These are phyloP conservation scores for Cytospora paraplurivora DNA, from an alignment of 2,329 filamentous ascomycete genomes.

Conservation along the genomic window DNA sequence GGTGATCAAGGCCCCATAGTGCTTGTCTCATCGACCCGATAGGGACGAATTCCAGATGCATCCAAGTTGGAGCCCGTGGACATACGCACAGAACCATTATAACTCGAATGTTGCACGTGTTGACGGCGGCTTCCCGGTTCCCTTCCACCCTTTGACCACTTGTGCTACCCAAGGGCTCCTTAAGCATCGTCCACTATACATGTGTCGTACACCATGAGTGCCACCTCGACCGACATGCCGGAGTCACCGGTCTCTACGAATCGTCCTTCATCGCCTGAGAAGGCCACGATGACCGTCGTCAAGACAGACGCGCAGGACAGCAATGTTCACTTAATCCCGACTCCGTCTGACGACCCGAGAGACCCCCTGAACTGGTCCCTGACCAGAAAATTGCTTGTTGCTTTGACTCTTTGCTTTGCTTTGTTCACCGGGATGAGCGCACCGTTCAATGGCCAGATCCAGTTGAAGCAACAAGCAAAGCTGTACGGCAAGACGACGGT, in stretches of 20 bases:
- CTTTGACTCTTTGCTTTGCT: constrained; percentile 39
- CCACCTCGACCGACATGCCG: background rate
- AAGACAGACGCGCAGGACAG: background rate
- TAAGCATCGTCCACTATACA: background rate
- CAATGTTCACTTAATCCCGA: constrained; percentile 43
- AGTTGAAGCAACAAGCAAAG: constrained; percentile 39
- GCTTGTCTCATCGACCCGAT: background rate
- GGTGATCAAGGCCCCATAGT: background rate
- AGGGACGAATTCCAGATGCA: background rate
- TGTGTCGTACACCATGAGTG: background rate
- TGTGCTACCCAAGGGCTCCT: background rate
- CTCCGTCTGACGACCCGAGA: constrained; percentile 37
- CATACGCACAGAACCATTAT: background rate
- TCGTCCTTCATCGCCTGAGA: background rate
- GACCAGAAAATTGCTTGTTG: constrained; percentile 37
- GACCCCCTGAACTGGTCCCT: constrained; percentile 41
- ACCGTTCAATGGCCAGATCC: constrained; percentile 40
- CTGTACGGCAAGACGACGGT: constrained; percentile 39
- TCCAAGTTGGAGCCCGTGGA: background rate
- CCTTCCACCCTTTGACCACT: background rate
- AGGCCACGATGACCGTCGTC: background rate
- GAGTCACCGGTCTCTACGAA: background rate
- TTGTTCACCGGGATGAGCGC: constrained; percentile 41
- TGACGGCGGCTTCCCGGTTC: background rate
- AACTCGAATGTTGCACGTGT: background rate